These are phyloP conservation scores for Bullera alba DNA, from an alignment of 768 basidiomycete genomes.

Conservation along the genomic window DNA sequence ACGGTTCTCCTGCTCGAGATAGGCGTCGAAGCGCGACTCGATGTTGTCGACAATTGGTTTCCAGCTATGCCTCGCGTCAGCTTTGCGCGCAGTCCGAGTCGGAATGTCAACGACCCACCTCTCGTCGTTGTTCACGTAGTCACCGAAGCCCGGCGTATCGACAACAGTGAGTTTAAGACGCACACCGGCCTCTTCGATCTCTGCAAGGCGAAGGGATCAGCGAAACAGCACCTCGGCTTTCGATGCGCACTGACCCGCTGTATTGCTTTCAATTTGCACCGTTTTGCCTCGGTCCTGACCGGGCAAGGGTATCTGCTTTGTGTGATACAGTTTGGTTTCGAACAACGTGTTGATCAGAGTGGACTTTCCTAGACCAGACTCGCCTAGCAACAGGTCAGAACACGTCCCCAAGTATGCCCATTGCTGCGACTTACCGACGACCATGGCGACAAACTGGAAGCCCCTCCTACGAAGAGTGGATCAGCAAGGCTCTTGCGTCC, in stretches of 20 bases:
- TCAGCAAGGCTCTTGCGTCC: background rate
- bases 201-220: constrained; percentile 52
- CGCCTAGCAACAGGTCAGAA: constrained; percentile 45
- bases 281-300: constrained; percentile 83
- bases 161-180: constrained; percentile 96
- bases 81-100: background rate
- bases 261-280: constrained; percentile 96
- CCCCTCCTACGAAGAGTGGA: constrained; percentile 46
- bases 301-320: constrained; percentile 75
- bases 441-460: constrained; percentile 98
- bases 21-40: constrained; percentile 93
- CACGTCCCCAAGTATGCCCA: background rate
- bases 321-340: constrained; percentile 89
- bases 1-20: constrained; percentile 96
- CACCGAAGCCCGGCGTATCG: constrained; percentile 97
- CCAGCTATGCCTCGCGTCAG: constrained; percentile 58
- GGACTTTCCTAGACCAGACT: constrained; percentile 97
- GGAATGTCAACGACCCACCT: constrained; percentile 55
- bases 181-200: constrained; percentile 98
- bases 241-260: constrained; percentile 67
- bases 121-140: constrained; percentile 98
- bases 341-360: constrained; percentile 98
- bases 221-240: too few relatives aligned
- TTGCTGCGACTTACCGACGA: constrained; percentile 71
- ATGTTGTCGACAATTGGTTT: constrained; percentile 98